Percentiles rank a stretch among this genome's conserved stretches.
Evolutionary conservation across 495 filamentous ascomycete species (phyloP).

Genomic region (Penicillium daleae): DNA sequence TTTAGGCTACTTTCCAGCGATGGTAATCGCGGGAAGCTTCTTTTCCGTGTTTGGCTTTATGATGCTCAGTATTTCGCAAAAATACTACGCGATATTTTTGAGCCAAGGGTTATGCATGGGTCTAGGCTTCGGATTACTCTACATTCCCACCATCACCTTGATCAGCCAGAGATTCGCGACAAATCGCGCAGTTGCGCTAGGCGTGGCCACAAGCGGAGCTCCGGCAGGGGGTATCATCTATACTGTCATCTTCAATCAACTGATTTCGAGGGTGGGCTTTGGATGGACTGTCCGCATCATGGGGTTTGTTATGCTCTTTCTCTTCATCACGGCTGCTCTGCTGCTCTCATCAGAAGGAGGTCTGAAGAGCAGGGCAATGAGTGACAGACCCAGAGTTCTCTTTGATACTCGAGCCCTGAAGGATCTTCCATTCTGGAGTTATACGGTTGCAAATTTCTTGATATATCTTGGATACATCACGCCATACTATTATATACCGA

Average conservation of each 20-base stretch:
- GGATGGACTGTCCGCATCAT: constrained; percentile 54
- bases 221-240: constrained; percentile 56
- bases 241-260: constrained; percentile 52
- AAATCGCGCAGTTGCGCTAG: constrained; percentile 46
- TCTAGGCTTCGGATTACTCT: constrained; percentile 41
- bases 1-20: constrained; percentile 38
- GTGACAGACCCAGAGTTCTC: constrained; percentile 12
- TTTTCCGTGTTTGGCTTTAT: constrained; percentile 47
- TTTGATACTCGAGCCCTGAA: constrained; percentile 31
- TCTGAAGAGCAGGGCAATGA: background rate
- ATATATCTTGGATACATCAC: constrained; percentile 65
- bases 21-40: constrained; percentile 32
- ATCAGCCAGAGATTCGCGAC: constrained; percentile 43
- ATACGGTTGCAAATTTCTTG: constrained; percentile 40
- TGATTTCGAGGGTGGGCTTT: constrained; percentile 51
- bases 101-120: constrained; percentile 43
- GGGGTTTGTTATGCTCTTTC: constrained; percentile 52
- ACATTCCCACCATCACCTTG: constrained; percentile 46
- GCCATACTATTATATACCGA: constrained; percentile 64
- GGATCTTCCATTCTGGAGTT: constrained; percentile 37
- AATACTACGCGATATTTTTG: constrained; percentile 40
- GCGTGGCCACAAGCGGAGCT: constrained; percentile 46
- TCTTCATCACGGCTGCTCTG: constrained; percentile 42
- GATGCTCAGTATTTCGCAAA: constrained; percentile 39
- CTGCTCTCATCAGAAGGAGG: constrained; percentile 31